Evolutionary conservation across 2,329 filamentous ascomycete genomes (phyloP), one percentile per base, ranked within the genome.

Genomic region (Parasarocladium wereldwijsianum): DNA sequence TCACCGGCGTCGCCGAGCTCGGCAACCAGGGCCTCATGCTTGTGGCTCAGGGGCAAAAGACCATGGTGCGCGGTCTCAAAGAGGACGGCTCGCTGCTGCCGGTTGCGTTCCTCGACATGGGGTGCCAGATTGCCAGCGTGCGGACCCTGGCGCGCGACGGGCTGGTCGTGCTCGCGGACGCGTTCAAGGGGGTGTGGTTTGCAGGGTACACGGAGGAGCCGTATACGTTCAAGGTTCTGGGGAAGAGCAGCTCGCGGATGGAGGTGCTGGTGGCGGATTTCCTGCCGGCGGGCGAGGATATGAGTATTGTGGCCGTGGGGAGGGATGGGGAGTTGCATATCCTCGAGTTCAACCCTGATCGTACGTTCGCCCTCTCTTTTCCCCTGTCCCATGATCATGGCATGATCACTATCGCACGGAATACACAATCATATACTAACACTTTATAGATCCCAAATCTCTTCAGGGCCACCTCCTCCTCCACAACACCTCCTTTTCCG

Each of bases 81-180:
- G 90, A 98, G 51, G 90, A 98, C 47, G 84, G 86, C 1, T 85
- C 81, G 2, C 66, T 96, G 31, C 63, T 96, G 1, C 90, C 90
- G 0, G 87, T 98, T 4, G 90, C 90, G 0, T 98, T 98, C 47
- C 80, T 98, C 65, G 90, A 98, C 46, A 92, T 94, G 75, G 90
- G 83, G 55, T 92, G 82, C 52, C 90, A 93, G 44, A 83, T 93
- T 9, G 82, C 76, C 3, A 73, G 78, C n/a, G 69, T 84, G 32
- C 90, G 86, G 46, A 82, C 84, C 43, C 64, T 98, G 12, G 74
- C 75, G 4, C 74, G 78, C 2, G 92, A 84, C 1, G 86, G 87
- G 1, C 64, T 98, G 48, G 85, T 82, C 44, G 64, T 93, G 8
- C 75, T 94, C 57, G 81, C 82, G 0, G 90, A 98, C 55, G 82